Base-by-base conservation (phyloP, 164 flowering plant species). In the Sextonia rubra region DNA sequence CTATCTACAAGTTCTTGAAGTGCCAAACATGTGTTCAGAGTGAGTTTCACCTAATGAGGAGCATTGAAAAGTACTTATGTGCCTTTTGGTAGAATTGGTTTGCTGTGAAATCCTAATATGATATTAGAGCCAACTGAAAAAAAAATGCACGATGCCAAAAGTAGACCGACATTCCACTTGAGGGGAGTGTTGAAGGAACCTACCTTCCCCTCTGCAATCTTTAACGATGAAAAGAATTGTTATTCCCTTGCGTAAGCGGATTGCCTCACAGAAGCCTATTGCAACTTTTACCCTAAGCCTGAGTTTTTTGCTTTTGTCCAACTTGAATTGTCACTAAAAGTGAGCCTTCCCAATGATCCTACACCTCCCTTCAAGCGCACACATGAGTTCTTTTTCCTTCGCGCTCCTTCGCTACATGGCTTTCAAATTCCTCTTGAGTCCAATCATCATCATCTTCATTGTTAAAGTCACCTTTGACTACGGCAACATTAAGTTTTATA, bases 201-300 rank as follows among this genome's bases (percentile, higher is more conserved):
- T 79, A 95, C 99, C 81, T 89, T 93, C 97, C 70, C 99, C 99
- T 78, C 99, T 83, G 74, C 93, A 98, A 85, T 95, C 98, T 85
- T 91, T 92, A 68, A 95, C 99, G 32, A 89, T 86, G 73, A 95
- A 95, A 60, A 97, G 93, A 56, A 91, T 97, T 69, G 99, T 91
- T 80, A 91, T 95, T 26, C 94, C 99, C 81, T 93, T 98, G 47
- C 94, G 94, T 15, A 95, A 78, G 26, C 96, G 93, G 67, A 87
- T 71, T 8, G 87, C 91, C 73, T 89, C 97, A 74, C 88, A 86
- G 76, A 15, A 84, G 44, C 97, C 97, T 4, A 94, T 79, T 27
- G 91, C 82, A 77, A 89, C 94, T 79, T 88, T 89, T 66, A 95
- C 76, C 11, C 99, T 98, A 47, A 95, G 84, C 80, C 98, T 90